A percentile compares a stretch with the other conserved stretches of the same genome.
phyloP scores from a whole-genome alignment of 192 early-diverging fungal genomes.

The Coemansia sp. region DNA sequence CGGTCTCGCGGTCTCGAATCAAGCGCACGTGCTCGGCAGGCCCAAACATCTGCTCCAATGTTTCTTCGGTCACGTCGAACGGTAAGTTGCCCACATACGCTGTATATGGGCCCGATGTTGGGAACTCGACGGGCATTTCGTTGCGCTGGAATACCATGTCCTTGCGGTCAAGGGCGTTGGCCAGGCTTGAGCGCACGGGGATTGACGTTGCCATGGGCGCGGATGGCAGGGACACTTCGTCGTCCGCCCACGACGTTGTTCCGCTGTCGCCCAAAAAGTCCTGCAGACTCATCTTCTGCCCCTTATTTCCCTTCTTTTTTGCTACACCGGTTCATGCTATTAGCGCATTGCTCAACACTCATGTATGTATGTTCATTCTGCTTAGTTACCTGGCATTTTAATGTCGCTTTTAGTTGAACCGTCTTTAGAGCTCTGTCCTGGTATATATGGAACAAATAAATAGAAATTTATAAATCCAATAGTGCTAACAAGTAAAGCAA shows the following conservation, averaged over 20 bases:
- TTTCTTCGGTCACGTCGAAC: conserved; percentile 74
- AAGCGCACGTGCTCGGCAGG: conserved; percentile 78
- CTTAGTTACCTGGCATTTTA: not conserved
- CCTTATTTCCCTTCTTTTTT: conserved; percentile 71
- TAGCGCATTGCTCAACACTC: not conserved
- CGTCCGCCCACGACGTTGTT: conserved; percentile 81
- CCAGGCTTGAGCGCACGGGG: conserved; percentile 26
- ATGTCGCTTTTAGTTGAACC: not conserved
- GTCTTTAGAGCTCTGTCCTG: not conserved
- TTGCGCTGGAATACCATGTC: conserved; percentile 7
- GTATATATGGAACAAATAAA: not conserved
- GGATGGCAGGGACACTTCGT: conserved; percentile 81
- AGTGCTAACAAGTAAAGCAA: not conserved
- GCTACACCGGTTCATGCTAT: conserved; percentile 12
- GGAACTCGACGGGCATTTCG: conserved; percentile 60
- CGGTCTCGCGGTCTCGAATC: conserved; percentile 72
- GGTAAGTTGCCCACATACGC: conserved; percentile 89
- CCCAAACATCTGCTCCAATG: conserved; percentile 72
- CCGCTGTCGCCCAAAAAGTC: conserved; percentile 60
- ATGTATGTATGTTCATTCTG: not conserved
- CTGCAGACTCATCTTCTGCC: conserved; percentile 74
- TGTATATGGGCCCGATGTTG: conserved; percentile 84
- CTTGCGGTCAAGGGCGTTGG: conserved; percentile 32
- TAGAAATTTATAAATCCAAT: not conserved
- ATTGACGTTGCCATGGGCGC: conserved; percentile 56